Evolutionary conservation across 2,329 filamentous ascomycete genomes (phyloP), one percentile per base, ranked within the genome.

Genomic region (Xylaria sp.): DNA sequence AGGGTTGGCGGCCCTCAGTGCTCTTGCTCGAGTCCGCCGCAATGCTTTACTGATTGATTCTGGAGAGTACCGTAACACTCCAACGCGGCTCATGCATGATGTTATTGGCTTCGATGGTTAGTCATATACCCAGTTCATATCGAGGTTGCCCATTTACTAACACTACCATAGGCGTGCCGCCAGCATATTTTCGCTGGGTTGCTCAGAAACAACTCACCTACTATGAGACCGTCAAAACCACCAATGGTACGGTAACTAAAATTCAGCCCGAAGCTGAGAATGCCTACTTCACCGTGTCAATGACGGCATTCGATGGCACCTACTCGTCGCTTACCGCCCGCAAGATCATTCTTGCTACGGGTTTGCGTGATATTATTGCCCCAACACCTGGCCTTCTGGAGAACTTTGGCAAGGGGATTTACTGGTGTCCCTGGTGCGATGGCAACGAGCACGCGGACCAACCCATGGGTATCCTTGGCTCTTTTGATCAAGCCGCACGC

Each of bases 401-500:
- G 63, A 85, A 84, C 73, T 90, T 86, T 83, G 87, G 86, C 63
- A 82, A 85, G 65, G 88, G 88, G 1, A 84, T 90, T 63, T 90
- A 81, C 79, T 90, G 88, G 87, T 90, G 88, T 65, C 87, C 87
- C 20, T 90, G 88, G 88, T 90, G 88, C 69, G 88, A 90, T 74
- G 88, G 88, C 12, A 82, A 85, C 72, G 88, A 90, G 78, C 87
- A 90, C 76, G 85, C 84, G 0, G 87, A 89, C 74, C 87, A 90
- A 70, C 69, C 82, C 0, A 81, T 90, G 2, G 88, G 88, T 0
- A 80, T 90, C 34, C 75, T 90, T 0, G 84, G 81, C 1, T 72
- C 80, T 0, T 77, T 89, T 0, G 73, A 80, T 2, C 78, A 84
- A 31, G 79, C 86, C 0, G 78, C 86, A 0, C 77, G 78, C 3